Conservation (phyloP, 441 rosid genomes). For the Pelargonium cotyledonis region DNA sequence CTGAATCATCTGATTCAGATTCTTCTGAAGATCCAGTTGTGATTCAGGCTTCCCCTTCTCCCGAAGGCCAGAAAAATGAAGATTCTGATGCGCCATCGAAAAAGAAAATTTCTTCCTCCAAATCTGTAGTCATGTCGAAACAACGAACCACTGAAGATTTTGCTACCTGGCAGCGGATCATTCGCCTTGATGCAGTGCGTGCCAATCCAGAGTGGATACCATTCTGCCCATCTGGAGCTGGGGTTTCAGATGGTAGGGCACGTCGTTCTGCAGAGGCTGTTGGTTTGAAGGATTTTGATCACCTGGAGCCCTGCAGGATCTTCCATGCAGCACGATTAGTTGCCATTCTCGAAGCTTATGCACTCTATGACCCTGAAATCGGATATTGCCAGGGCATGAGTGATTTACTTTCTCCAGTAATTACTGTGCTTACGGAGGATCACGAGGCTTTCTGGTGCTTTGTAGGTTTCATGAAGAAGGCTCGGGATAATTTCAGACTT, state of each 20-base stretch:
- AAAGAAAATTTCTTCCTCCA: slow-evolving; percentile 30
- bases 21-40: slow-evolving; percentile 62
- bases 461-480: slow-evolving; percentile 91
- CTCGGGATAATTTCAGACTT: slow-evolving; percentile 90
- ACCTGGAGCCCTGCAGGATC: slow-evolving; percentile 67
- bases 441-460: slow-evolving; percentile 97
- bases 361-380: slow-evolving; percentile 75
- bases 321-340: slow-evolving; percentile 88
- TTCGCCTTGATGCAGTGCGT: slow-evolving; percentile 90
- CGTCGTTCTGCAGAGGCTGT: slow-evolving; percentile 59
- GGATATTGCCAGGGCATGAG: slow-evolving; percentile 99
- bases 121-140: slow-evolving; percentile 30
- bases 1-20: slow-evolving; percentile 68
- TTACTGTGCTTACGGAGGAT: slow-evolving; percentile 67
- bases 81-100: slow-evolving; percentile 23
- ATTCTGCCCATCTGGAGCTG: slow-evolving; percentile 45
- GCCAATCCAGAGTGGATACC: slow-evolving; percentile 79
- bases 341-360: slow-evolving; percentile 86
- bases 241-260: slow-evolving; percentile 58
- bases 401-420: slow-evolving; percentile 75
- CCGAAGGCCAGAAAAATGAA: slow-evolving; percentile 40
- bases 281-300: slow-evolving; percentile 77
- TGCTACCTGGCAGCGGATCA: slow-evolving; percentile 83
- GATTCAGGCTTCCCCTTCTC: slow-evolving; percentile 39
- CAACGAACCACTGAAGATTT: slow-evolving; percentile 46